These are phyloP conservation scores for Lithohypha guttulata DNA, from an alignment of 2,329 filamentous ascomycete species.

Conservation along the genomic window DNA sequence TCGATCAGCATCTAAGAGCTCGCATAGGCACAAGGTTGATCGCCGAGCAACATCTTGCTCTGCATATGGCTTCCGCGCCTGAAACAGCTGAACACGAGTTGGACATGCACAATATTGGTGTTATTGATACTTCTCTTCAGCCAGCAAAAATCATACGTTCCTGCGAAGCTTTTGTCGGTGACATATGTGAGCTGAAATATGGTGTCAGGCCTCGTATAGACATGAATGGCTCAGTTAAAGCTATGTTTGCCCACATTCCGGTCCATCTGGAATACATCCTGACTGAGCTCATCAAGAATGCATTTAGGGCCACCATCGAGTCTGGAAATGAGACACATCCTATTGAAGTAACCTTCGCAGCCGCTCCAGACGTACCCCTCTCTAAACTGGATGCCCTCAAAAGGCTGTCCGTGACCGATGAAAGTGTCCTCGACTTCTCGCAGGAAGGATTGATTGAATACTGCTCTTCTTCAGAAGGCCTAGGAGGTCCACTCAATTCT, in stretches of 20 bases:
- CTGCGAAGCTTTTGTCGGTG: conserved; percentile 82
- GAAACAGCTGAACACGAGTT: conserved; percentile 44
- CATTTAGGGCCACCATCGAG: conserved; percentile 87
- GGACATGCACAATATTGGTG: conserved; percentile 66
- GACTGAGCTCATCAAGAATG: conserved; percentile 92
- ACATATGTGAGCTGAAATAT: conserved; percentile 94
- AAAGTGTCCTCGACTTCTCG: conserved; percentile 19
- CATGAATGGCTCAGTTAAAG: conserved; percentile 74
- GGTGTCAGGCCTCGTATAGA: conserved; percentile 70
- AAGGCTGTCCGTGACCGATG: conserved; percentile 16
- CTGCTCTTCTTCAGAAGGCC: conserved; percentile 16
- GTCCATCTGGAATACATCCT: conserved; percentile 97
- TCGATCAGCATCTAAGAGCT: conserved; percentile 87
- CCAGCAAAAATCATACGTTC: conserved; percentile 71
- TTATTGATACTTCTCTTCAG: conserved; percentile 82
- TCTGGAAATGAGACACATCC: conserved; percentile 67
- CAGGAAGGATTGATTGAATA: conserved; percentile 21
- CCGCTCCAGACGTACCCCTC: conserved; percentile 43
- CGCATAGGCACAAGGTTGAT: conserved; percentile 89
- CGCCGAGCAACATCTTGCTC: conserved; percentile 89
- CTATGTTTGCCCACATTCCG: conserved; percentile 86
- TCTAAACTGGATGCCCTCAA: conserved; percentile 21
- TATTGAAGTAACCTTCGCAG: conserved; percentile 84
- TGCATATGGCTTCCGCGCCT: conserved; percentile 66
- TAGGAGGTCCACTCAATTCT: conserved; percentile 24